Percentiles rank a stretch among this genome's conserved stretches.
Evolutionary conservation across 75 land plant species (phyloP).

Genomic region (Pinus taeda): DNA sequence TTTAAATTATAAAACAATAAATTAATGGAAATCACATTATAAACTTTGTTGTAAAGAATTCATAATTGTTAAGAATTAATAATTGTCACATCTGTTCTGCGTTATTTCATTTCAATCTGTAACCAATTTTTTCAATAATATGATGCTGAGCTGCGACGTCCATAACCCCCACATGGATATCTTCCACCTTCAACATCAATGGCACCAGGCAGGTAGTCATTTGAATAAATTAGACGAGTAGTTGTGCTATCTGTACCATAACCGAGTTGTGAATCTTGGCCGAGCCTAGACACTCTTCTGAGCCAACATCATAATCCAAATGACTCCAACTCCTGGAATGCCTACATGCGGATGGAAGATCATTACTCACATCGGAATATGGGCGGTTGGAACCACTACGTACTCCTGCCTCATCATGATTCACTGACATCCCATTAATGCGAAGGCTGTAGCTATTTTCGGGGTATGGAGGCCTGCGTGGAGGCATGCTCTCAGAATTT

Average conservation of each 20-base stretch:
- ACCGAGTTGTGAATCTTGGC: too few relatives aligned
- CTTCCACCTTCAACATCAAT: background rate
- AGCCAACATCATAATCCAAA: background rate
- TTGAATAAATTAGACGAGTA: background rate
- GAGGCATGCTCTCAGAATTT: too few relatives aligned
- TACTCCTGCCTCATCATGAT: too few relatives aligned
- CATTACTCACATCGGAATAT: background rate
- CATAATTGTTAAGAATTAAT: too few relatives aligned
- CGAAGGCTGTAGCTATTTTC: background rate
- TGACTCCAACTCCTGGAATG: slow-evolving; percentile 1
- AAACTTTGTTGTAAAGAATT: too few relatives aligned
- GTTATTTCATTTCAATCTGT: too few relatives aligned
- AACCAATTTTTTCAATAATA: too few relatives aligned
- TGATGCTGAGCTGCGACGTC: background rate
- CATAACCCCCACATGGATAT: background rate
- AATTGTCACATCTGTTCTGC: too few relatives aligned
- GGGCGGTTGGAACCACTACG: slow-evolving; percentile 16
- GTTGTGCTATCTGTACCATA: background rate
- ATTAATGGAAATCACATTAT: too few relatives aligned
- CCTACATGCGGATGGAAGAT: background rate
- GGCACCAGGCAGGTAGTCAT: background rate
- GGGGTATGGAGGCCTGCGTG: background rate
- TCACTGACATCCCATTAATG: too few relatives aligned
- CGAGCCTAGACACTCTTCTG: background rate
- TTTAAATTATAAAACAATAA: too few relatives aligned